Evolutionary conservation across 2,329 filamentous ascomycete species (phyloP), one percentile per base, ranked within the genome.

Genomic region (Microcyclospora pomicola): DNA sequence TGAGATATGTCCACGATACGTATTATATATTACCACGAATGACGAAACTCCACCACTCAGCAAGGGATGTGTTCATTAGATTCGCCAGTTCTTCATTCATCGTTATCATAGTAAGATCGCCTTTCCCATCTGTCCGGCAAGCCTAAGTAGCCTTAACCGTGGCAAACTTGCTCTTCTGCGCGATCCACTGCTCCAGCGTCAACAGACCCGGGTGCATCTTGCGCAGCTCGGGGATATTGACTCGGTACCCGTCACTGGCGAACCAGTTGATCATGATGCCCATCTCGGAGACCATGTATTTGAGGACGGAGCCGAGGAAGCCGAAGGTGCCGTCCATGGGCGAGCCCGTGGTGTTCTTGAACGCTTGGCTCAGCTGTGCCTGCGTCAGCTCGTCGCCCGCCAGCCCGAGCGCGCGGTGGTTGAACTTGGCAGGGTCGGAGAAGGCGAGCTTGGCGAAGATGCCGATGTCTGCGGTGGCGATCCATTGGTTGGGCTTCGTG

Each of bases 331-430:
- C 59, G 1, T 67, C 65, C 15, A 67, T 52, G 3, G 58, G 52
- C 19, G 55, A 50, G 1, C 67, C 67, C 6, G 65, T 67, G 31
- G 57, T 60, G 16, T 60, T 55, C 54, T 69, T 58, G 45, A 72
- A 72, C 29, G 61, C 59, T 31, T 58, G 54, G 36, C 55, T 61
- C 48, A 70, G 59, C 41, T 71, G 58, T 0, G 62, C 58, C 41
- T 64, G 66, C 0, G 63, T 70, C 35, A 74, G 52, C 41, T 72
- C 67, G 46, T 72, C 70, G 2, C 71, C 70, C 2, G 70, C 71
- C 15, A 75, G 52, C 11, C 66, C 65, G 37, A 71, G 53, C 5
- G 62, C 62, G 27, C 60, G 59, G 35, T 62, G 59, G 36, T 65
- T 64, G 54, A 60, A 73, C 35, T 62, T 50, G 3, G 65, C 52